These are phyloP conservation scores for Climacium dendroides DNA, from an alignment of 225 moss, liverwort and hornwort species.

Conservation along the genomic window DNA sequence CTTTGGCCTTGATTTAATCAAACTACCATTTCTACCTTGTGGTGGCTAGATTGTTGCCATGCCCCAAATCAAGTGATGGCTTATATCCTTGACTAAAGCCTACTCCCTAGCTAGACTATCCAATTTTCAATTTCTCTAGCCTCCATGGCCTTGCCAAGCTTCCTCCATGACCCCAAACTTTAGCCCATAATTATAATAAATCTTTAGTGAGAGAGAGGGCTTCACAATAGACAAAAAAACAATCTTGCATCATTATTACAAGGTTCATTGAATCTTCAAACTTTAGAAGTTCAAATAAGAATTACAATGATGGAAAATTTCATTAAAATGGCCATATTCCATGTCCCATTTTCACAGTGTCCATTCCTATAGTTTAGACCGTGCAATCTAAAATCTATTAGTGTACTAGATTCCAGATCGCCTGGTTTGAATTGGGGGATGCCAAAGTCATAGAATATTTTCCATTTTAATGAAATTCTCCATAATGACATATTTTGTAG, in stretches of 20 bases:
- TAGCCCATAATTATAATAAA: too few relatives aligned
- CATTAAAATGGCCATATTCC: too few relatives aligned
- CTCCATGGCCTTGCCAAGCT: rapidly evolving
- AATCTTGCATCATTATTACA: neutral
- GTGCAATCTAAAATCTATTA: too few relatives aligned
- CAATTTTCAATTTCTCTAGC: neutral
- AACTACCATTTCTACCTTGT: too few relatives aligned
- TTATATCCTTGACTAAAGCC: rapidly evolving
- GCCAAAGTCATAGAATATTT: too few relatives aligned
- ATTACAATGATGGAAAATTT: too few relatives aligned
- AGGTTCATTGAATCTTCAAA: rapidly evolving
- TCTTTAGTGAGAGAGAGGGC: rapidly evolving
- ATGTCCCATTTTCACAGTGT: too few relatives aligned
- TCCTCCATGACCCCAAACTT: rapidly evolving
- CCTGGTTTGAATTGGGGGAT: too few relatives aligned
- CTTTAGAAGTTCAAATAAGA: neutral
- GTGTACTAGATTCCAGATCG: too few relatives aligned
- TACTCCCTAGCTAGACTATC: rapidly evolving
- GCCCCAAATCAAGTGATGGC: rapidly evolving
- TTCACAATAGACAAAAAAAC: neutral
- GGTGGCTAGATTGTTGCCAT: neutral
- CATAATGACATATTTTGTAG: neutral
- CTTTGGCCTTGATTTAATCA: neutral
- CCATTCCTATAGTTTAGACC: too few relatives aligned
- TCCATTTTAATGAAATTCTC: too few relatives aligned